These are phyloP conservation scores for Erysimum cheiri DNA, from an alignment of 441 rosid species.

Conservation along the genomic window DNA sequence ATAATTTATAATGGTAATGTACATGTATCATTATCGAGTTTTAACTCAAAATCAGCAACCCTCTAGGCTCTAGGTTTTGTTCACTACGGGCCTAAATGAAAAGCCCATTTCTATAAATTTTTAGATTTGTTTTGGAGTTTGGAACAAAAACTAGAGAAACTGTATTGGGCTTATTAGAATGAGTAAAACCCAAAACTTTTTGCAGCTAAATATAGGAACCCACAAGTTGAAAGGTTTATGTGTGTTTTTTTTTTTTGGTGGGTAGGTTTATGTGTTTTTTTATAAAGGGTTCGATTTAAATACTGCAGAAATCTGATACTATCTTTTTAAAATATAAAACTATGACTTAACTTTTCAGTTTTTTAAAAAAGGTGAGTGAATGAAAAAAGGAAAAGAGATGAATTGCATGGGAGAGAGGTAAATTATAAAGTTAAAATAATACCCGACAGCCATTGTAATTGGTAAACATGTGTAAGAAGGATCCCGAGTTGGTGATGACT, in stretches of 20 bases:
- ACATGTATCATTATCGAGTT: too few relatives aligned
- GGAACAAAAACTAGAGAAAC: not conserved
- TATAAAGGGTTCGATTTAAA: too few relatives aligned
- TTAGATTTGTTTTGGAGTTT: not conserved
- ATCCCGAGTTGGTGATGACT: slow-evolving; percentile 47
- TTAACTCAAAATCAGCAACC: too few relatives aligned
- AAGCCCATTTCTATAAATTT: slow-evolving; percentile 12
- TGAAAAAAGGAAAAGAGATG: not conserved
- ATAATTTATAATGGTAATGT: too few relatives aligned
- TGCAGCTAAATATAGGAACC: not conserved
- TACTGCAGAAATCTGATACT: slow-evolving; percentile 2
- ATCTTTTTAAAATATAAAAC: not conserved
- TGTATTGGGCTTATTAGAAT: not conserved
- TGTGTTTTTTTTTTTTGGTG: not conserved
- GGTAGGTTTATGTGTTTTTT: too few relatives aligned
- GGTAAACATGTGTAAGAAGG: slow-evolving; percentile 40
- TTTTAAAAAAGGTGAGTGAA: not conserved
- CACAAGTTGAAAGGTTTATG: not conserved
- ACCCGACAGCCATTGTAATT: slow-evolving; percentile 15
- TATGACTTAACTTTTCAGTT: not conserved
- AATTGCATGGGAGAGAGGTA: slow-evolving; percentile 24
- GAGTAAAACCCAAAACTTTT: not conserved
- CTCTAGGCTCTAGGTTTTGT: too few relatives aligned
- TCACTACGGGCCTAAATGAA: not conserved
- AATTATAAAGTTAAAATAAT: not conserved